Base-by-base conservation (phyloP, 2,329 filamentous ascomycete species). In the Chrysosporium queenslandicum region DNA sequence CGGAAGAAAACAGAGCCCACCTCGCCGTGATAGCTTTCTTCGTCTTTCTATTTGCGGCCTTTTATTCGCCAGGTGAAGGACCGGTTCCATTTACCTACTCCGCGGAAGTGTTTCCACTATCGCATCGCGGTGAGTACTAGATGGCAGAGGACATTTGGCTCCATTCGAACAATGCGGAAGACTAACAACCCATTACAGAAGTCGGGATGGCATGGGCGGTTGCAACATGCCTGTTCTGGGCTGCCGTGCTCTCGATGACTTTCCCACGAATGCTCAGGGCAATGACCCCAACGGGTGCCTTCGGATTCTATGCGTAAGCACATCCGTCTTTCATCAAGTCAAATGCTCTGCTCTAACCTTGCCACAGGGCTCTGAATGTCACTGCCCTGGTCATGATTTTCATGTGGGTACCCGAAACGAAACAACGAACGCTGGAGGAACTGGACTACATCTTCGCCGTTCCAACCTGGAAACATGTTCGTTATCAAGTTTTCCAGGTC, bases 41-140 rank as follows among this genome's bases (percentile, higher is more conserved):
- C 55, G 70, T 84, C 56, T 85, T 80, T 66, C 63, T 85, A 12
- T 86, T 85, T 56, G 78, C 76, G 1, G 78, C 78, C 5, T 81
- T 81, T 61, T 83, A 83, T 67, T 81, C 78, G 0, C 78, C 79
- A 0, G 80, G 77, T 2, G 83, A 86, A 67, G 83, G 81, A 0
- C 71, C 71, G 1, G 72, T 76, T 1, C 71, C 74, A 3, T 72
- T 68, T 57, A 70, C 75, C n/a, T 79, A 79, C 62, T 75, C 74
- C 41, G 75, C 76, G 0, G 77, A 79, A 56, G 72, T 75, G 0
- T 79, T 79, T 56, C 77, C 77, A 0, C 64, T 79, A 4, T 78
- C 75, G 1, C 76, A 79, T 59, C 71, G 77, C 45, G 76, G 66
- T 68, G 65, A 54, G 64, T 59, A 5, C 32, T n/a, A n/a, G 21